These are phyloP conservation scores for Beauveria varroae DNA, from an alignment of 2,329 filamentous ascomycete species.

Conservation along the genomic window DNA sequence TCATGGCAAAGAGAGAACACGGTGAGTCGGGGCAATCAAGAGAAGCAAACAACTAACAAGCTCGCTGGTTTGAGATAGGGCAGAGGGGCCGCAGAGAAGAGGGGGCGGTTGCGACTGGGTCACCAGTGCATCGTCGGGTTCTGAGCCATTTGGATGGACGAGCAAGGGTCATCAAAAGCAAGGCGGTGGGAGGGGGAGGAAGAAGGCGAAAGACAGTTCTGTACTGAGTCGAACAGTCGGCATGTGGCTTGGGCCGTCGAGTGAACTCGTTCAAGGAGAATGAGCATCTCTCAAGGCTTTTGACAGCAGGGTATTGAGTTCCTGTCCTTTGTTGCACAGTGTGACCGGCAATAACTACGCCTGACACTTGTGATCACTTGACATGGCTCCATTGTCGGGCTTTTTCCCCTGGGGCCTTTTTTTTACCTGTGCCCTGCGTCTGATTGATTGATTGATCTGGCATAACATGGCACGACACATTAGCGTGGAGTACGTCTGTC, in stretches of 20 bases:
- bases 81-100: neutral
- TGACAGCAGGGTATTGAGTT: neutral
- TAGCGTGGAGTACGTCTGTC: neutral
- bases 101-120: neutral
- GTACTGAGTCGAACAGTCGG: neutral
- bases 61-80: neutral
- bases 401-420: neutral
- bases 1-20: neutral
- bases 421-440: neutral
- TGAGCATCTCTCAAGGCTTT: neutral
- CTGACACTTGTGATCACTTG: neutral
- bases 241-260: neutral
- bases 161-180: neutral
- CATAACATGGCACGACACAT: neutral
- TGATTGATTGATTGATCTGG: constrained; percentile 6
- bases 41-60: neutral
- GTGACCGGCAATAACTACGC: neutral
- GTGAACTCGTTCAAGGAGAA: neutral
- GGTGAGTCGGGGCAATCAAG: neutral
- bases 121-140: neutral
- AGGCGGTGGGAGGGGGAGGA: neutral
- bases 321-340: neutral
- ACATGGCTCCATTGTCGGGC: neutral
- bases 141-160: neutral
- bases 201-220: neutral